Evolutionary conservation across 495 filamentous ascomycete species (phyloP).

Genomic region (Xylaria intraflava): DNA sequence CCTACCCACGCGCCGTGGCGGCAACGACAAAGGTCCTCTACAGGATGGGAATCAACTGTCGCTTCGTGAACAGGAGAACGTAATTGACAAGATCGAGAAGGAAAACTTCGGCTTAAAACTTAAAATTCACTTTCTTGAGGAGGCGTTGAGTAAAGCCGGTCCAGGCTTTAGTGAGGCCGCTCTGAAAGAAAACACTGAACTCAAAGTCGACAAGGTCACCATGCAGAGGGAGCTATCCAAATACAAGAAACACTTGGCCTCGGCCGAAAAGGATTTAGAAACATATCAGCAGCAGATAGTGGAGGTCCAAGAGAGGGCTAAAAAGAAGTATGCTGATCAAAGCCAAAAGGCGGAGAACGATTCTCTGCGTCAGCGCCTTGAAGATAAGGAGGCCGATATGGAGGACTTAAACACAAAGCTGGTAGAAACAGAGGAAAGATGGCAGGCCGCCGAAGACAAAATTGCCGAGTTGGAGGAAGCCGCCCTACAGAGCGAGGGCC

Average conservation of each 20-base stretch:
- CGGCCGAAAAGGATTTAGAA: slow-evolving; percentile 75
- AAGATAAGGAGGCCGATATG: slow-evolving; percentile 38
- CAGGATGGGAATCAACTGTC: slow-evolving; percentile 82
- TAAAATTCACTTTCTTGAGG: slow-evolving; percentile 75
- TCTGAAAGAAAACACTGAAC: slow-evolving; percentile 87
- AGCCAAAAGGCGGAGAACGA: slow-evolving; percentile 54
- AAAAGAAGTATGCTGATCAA: slow-evolving; percentile 63
- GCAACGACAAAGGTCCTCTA: slow-evolving; percentile 54
- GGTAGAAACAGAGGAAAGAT: slow-evolving; percentile 8
- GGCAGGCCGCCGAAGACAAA: slow-evolving; percentile 32
- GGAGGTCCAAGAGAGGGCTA: slow-evolving; percentile 71
- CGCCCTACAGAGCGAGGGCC: no score
- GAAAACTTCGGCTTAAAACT: slow-evolving; percentile 76
- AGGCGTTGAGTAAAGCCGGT: slow-evolving; percentile 73
- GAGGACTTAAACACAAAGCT: slow-evolving; percentile 43
- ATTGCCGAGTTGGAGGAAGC: slow-evolving; percentile 50
- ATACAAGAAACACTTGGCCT: slow-evolving; percentile 70
- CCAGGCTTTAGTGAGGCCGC: slow-evolving; percentile 81
- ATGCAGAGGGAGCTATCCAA: slow-evolving; percentile 78
- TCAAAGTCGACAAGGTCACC: slow-evolving; percentile 83
- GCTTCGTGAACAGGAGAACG: slow-evolving; percentile 87
- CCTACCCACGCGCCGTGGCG: slow-evolving; percentile 51
- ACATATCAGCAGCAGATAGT: slow-evolving; percentile 67
- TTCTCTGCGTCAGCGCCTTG: slow-evolving; percentile 43
- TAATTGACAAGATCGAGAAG: slow-evolving; percentile 93